Percentiles rank a stretch among this genome's conserved stretches.
Conservation (phyloP, 2,329 filamentous ascomycete species). For the Aureobasidium sp. region DNA sequence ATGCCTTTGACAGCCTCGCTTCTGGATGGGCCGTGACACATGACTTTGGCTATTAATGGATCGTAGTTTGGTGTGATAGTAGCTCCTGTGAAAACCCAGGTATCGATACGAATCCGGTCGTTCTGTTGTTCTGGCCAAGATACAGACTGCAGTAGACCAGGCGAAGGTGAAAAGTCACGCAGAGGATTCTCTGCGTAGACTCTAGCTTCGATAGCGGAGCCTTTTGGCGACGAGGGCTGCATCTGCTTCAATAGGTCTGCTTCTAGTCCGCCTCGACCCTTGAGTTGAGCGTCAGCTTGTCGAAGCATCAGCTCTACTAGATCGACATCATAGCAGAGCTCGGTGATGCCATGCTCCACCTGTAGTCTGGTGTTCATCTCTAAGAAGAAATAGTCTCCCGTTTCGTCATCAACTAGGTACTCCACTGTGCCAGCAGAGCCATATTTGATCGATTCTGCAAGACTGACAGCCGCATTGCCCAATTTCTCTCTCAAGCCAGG, state of each 20-base stretch:
- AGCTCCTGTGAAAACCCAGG: constrained; percentile 54
- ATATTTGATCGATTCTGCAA: constrained; percentile 54
- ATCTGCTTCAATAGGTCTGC: constrained; percentile 35
- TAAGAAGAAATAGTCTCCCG: constrained; percentile 65
- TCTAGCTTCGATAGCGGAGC: constrained; percentile 47
- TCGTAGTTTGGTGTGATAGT: constrained; percentile 53
- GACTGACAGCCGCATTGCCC: constrained; percentile 61
- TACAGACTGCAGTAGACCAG: constrained; percentile 53
- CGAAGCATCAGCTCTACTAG: constrained; percentile 50
- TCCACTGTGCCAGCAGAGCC: constrained; percentile 86
- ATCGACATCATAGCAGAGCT: constrained; percentile 49
- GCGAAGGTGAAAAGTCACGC: constrained; percentile 51
- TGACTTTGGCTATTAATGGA: constrained; percentile 52
- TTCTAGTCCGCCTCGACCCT: constrained; percentile 41
- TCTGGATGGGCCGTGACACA: constrained; percentile 44
- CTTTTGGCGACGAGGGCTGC: constrained; percentile 38
- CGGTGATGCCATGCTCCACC: constrained; percentile 53
- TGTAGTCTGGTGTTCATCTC: constrained; percentile 55
- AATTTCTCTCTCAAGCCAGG: constrained; percentile 55
- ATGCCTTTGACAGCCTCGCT: constrained; percentile 41
- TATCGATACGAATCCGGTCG: constrained; percentile 51
- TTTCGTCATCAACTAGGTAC: constrained; percentile 80
- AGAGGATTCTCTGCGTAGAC: constrained; percentile 55
- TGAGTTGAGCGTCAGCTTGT: constrained; percentile 47
- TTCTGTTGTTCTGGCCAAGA: constrained; percentile 42